Evolutionary conservation across 176 grass and related monocot species (phyloP), one percentile per base, ranked within the genome.

Genomic region (Eleusine indica): DNA sequence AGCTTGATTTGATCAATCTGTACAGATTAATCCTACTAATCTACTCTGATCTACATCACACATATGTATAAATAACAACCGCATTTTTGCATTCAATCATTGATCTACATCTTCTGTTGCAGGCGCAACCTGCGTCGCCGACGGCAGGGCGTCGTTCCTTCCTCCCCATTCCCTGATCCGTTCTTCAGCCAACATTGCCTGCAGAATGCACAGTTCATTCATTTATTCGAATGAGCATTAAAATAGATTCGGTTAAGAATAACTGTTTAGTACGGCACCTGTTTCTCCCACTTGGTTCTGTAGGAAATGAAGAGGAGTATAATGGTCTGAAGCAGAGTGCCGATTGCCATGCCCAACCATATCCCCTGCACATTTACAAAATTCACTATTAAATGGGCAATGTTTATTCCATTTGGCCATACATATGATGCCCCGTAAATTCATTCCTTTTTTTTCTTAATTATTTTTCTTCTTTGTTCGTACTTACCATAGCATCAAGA

Each of bases 261-360:
- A 29, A 83, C 21, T 13, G 35, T 48, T 28, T 44, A 9, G 69
- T 28, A 62, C 30, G 2, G 28, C 68, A 98, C 96, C 96, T 99
- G 88, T 69, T 83, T 94, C 28, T 96, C 86, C 97, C 97, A 99
- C 68, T 94, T 91, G 9, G 97, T 99, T 84, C 82, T 94, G 71
- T 73, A 88, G 1, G 89, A 92, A 35, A 99, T 94, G 71, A 85
- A 56, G 68, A 90, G 1, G 0, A 99, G 93, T 40, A 94, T 46
- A 28, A 37, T 54, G 6, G 97, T 99, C 80, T 99, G 97, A 61
- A 90, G 80, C 74, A 89, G 60, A 38, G 93, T 99, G 18, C 93
- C 97, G 29, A 99, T 29, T 48, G 92, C 74, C 97, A 96, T 99
- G 40, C 97, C 97, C 46, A 78, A 18, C 97, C 97, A 99, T 71